A percentile compares a stretch with the other conserved stretches of the same genome.
Evolutionary conservation across 2,329 filamentous ascomycete genomes (phyloP).

Genomic region (Teratosphaeriaceae sp.): DNA sequence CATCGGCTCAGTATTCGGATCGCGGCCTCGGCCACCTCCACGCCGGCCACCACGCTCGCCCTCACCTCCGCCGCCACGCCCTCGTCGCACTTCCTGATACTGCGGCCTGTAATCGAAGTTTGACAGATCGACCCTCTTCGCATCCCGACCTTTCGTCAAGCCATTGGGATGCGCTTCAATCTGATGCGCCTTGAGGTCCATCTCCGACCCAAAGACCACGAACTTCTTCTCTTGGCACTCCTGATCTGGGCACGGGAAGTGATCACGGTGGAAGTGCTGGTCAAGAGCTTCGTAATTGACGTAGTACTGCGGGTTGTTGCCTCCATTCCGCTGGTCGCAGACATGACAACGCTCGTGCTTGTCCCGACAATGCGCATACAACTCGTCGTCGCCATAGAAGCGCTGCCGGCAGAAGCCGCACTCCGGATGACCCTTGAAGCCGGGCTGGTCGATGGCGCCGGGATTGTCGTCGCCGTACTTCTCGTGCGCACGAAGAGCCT

Average conservation of each 20-base stretch:
- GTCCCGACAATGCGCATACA: constrained; percentile 87
- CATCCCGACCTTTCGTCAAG: constrained; percentile 78
- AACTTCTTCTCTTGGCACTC: constrained; percentile 97
- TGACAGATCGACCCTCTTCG: constrained; percentile 78
- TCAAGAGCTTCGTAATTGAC: constrained; percentile 81
- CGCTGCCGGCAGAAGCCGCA: constrained; percentile 87
- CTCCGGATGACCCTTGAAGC: constrained; percentile 91
- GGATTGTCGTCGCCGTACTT: constrained; percentile 84
- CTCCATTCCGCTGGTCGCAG: constrained; percentile 64
- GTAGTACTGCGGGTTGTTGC: constrained; percentile 79
- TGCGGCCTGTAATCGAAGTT: constrained; percentile 72
- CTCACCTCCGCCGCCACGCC: too few species aligned
- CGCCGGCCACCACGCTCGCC: constrained; percentile 39
- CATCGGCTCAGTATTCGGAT: constrained; percentile 77
- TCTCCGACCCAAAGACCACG: constrained; percentile 88
- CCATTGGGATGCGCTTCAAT: constrained; percentile 73
- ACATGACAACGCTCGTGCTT: constrained; percentile 94
- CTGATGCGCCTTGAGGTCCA: constrained; percentile 93
- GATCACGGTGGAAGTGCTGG: constrained; percentile 78
- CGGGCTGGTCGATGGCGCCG: constrained; percentile 83
- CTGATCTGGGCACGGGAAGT: constrained; percentile 75
- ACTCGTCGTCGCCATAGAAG: constrained; percentile 93
- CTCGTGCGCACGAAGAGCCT: constrained; percentile 81
- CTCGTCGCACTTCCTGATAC: constrained; percentile 56
- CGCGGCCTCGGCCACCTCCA: constrained; percentile 62